Base-by-base conservation (phyloP, 2,329 filamentous ascomycete species). In the Amauroascus niger region DNA sequence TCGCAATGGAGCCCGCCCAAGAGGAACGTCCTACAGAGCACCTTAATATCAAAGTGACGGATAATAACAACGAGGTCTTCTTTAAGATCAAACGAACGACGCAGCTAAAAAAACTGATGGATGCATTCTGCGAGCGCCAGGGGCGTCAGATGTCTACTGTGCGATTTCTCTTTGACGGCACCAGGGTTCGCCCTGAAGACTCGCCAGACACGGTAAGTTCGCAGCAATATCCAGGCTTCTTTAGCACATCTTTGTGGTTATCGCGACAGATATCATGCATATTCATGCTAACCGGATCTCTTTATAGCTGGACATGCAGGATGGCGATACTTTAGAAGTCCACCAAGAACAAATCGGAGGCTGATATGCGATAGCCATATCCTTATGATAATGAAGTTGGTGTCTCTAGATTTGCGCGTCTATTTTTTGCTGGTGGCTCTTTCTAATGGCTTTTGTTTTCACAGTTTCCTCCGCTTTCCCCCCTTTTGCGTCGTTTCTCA, bases 41-140 rank as follows among this genome's bases (percentile, higher is more conserved):
- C 71, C 78, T 98, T 4, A 98, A 98, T 75, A 97, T 98, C 75
- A 98, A 98, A 71, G 93, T 98, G 13, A 97, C 93, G 0, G 93
- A 98, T 64, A 96, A 95, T 76, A 96, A 96, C 76, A 98, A 98
- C 70, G 93, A 98, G 69, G 91, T 98, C 64, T 98, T 97, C 72
- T 98, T 98, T 79, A 98, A 98, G 79, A 98, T 98, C 76, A 98
- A 98, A 84, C 82, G 90, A 35, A 89, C 86, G 20, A 98, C 93
- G 0, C 87, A 89, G 69, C 81, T 98, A 1, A 93, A 95, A 75
- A 98, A 98, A 77, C 78, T 98, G 53, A 98, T 98, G 93, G 86
- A 88, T 58, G 93, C 93, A 18, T 98, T 97, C 71, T 98, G 93
- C 71, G 91, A 97, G 62, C 82, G 93, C 22, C 90, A 96, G 69